Evolutionary conservation across 2,329 filamentous ascomycete species (phyloP).

Genomic region (Chaetoscypha palmicola): DNA sequence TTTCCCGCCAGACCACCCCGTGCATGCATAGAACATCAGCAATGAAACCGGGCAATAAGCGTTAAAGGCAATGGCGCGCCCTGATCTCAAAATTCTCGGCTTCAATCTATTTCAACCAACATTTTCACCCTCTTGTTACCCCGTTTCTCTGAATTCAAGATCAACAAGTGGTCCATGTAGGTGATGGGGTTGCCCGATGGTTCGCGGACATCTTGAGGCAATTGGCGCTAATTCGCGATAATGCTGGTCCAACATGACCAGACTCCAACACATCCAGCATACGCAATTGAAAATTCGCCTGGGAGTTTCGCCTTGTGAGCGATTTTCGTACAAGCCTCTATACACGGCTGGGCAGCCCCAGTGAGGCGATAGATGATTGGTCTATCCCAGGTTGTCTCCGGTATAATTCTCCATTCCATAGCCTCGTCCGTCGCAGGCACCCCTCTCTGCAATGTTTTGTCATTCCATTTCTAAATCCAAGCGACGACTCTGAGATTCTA

Average conservation of each 20-base stretch:
- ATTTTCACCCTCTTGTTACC: too few species aligned
- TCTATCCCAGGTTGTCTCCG: too few species aligned
- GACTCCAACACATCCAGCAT: neutral
- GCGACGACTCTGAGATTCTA: too few species aligned
- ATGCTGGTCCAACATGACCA: neutral
- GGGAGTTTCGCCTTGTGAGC: neutral
- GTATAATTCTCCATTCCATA: too few species aligned
- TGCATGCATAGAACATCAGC: too few species aligned
- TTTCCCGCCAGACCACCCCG: too few species aligned
- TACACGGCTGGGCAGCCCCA: slow-evolving; percentile 2
- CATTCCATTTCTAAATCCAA: too few species aligned
- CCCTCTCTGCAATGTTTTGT: too few species aligned
- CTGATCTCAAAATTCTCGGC: too few species aligned
- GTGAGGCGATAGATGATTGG: slow-evolving; percentile 6
- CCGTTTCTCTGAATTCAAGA: too few species aligned
- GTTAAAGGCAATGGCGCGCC: neutral
- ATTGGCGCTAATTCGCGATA: neutral
- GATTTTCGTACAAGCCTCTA: neutral
- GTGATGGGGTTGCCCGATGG: neutral
- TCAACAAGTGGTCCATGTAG: neutral
- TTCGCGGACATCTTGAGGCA: neutral
- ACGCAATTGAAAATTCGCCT: neutral
- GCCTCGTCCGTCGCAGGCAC: too few species aligned
- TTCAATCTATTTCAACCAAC: too few species aligned
- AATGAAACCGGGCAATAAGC: neutral